Evolutionary conservation across 306 rosid genomes (phyloP).

Genomic region (Gastrolobium bilobum): DNA sequence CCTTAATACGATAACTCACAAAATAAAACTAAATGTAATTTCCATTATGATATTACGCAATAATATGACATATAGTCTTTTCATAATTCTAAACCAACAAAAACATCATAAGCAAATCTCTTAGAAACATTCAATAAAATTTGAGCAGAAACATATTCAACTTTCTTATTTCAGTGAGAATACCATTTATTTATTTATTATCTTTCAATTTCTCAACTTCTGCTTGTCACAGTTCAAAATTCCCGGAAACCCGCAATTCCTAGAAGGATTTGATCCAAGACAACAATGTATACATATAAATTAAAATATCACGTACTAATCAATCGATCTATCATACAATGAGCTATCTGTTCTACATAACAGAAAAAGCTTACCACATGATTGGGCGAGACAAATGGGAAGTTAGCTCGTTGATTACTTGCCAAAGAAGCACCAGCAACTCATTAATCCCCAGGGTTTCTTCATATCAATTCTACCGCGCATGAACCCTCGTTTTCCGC

Average conservation of each 20-base stretch:
- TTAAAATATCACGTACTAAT: neutral
- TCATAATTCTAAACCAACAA: too few species aligned
- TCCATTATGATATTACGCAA: too few species aligned
- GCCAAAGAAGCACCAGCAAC: slow-evolving; percentile 4
- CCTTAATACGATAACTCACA: too few species aligned
- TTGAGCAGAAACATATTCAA: too few species aligned
- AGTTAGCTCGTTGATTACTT: neutral
- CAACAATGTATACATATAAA: neutral
- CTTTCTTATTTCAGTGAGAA: too few species aligned
- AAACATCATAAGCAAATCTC: too few species aligned
- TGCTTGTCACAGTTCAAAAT: neutral
- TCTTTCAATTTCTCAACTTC: neutral
- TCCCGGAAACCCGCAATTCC: neutral
- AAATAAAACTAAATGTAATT: too few species aligned
- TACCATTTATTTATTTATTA: neutral
- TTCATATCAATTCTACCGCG: neutral
- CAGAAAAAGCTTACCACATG: neutral
- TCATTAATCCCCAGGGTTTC: neutral
- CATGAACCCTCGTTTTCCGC: neutral
- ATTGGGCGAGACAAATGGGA: neutral
- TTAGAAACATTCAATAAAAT: too few species aligned
- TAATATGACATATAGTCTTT: too few species aligned
- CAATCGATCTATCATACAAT: neutral
- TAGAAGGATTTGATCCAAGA: neutral
- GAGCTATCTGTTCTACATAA: neutral